Evolutionary conservation across 225 moss, liverwort and hornwort genomes (phyloP), one percentile per base, ranked within the genome.

Genomic region (Bryoerythrophyllum caledonicum): DNA sequence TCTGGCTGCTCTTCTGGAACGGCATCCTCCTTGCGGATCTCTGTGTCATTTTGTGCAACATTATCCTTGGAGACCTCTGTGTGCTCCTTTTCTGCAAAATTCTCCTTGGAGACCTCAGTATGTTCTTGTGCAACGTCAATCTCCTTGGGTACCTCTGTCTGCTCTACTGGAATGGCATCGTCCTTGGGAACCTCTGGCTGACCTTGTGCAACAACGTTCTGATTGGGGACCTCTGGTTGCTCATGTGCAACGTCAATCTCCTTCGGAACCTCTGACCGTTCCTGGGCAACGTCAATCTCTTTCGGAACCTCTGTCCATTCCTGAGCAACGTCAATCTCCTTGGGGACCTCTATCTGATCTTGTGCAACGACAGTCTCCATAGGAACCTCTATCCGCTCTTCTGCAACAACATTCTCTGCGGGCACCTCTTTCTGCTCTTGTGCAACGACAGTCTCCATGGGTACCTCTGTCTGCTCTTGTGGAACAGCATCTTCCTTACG

Each of bases 161-260:
- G 66, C 56, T 79, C 75, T 23, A 44, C 35, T 28, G 55, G 21
- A 66, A 27, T 2, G 15, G 71, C 78, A 43, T 55, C 65, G 16
- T 54, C 60, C 35, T 74, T 8, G 1, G 25, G 24, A 15, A 70
- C 34, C 55, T 71, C 67, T 48, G 56, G 15, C 46, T n/a, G 37
- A 55, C 62, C 79, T 60, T 67, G 60, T 23, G 10, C n/a, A 55
- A 79, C 14, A 19, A 70, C 78, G 23, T 27, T 25, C 52, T 32
- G 56, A 49, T 71, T 28, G 2, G 32, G 10, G 2, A 60, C 28
- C n/a, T 74, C 65, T 63, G 0, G 7, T 10, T 35, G 27, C 54
- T 30, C 54, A 8, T 53, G 52, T 54, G 15, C 52, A 68, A 52
- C 20, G 9, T 15, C 32, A 67, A 43, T 21, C 30, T 55, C 80